Evolutionary conservation across 352 stramenopile genomes (phyloP).

Genomic region (Globisporangium spinosum): DNA sequence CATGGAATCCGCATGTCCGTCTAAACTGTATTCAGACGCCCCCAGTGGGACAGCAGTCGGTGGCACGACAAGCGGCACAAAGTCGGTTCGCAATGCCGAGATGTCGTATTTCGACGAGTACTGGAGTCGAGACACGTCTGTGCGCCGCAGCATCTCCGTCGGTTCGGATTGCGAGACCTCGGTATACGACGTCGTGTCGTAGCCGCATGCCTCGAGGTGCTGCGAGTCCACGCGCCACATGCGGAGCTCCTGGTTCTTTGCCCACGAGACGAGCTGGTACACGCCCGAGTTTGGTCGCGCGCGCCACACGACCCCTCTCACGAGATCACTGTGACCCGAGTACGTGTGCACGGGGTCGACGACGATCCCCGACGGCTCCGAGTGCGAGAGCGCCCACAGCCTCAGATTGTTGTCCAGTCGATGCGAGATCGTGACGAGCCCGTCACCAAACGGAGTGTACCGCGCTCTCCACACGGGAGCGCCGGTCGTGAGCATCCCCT

Average conservation of each 20-base stretch:
- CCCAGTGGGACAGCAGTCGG: constrained; percentile 51
- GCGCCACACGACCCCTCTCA: constrained; percentile 69
- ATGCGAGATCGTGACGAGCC: constrained; percentile 72
- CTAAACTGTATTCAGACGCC: constrained; percentile 59
- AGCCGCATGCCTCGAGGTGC: constrained; percentile 60
- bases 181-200: constrained; percentile 40
- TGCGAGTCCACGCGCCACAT: constrained; percentile 67
- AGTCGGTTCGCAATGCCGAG: constrained; percentile 66
- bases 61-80: constrained; percentile 65
- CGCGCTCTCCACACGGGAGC: constrained; percentile 64
- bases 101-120: constrained; percentile 62
- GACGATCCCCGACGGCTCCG: constrained; percentile 13
- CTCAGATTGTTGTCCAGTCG: constrained; percentile 57
- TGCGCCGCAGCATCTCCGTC: constrained; percentile 14
- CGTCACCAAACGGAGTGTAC: constrained; percentile 83
- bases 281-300: constrained; percentile 30
- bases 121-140: constrained; percentile 35
- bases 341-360: constrained; percentile 62
- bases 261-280: constrained; percentile 78
- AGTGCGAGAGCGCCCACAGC: constrained; percentile 60
- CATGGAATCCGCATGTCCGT: constrained; percentile 43
- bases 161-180: constrained; percentile 13
- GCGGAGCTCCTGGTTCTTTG: constrained; percentile 75
- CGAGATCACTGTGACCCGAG: constrained; percentile 53
- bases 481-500: constrained; percentile 56